Conservation (phyloP, 2,329 filamentous ascomycete genomes). For the Colletotrichum magnum region DNA sequence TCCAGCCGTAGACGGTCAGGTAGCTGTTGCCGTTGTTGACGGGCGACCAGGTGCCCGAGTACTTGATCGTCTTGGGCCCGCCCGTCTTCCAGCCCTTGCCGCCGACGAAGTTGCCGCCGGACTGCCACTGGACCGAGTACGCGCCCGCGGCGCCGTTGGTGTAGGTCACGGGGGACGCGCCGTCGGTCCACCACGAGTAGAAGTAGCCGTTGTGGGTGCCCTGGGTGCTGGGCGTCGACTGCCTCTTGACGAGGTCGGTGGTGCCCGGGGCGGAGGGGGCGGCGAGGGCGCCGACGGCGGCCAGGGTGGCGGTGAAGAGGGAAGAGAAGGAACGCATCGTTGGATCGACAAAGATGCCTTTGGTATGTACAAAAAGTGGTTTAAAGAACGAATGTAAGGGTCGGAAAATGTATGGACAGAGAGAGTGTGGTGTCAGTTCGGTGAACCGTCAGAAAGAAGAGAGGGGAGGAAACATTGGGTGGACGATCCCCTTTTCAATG, state of each 20-base stretch:
- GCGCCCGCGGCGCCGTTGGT: slow-evolving; percentile 58
- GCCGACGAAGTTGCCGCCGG: slow-evolving; percentile 66
- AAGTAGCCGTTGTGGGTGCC: slow-evolving; percentile 56
- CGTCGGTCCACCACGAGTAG: slow-evolving; percentile 61
- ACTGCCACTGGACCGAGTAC: slow-evolving; percentile 62
- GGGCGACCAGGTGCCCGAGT: slow-evolving; percentile 49
- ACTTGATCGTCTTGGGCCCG: slow-evolving; percentile 52
- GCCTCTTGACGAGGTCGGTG: slow-evolving; percentile 30
- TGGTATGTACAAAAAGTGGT: slow-evolving; percentile 22
- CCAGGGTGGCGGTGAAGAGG: slow-evolving; percentile 34
- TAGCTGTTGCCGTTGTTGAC: slow-evolving; percentile 51
- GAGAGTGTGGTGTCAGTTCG: slow-evolving; percentile 7
- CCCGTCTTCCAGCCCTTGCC: slow-evolving; percentile 73
- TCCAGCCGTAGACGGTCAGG: slow-evolving; percentile 57
- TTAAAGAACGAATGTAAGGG: slow-evolving; percentile 22
- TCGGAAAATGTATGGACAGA: slow-evolving; percentile 12
- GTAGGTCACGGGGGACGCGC: slow-evolving; percentile 56
- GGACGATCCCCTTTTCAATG: slow-evolving; percentile 24
- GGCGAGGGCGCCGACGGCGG: slow-evolving; percentile 35
- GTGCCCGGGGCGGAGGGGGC: slow-evolving; percentile 28
- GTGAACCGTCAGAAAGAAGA: slow-evolving; percentile 5
- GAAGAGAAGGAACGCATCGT: slow-evolving; percentile 36
- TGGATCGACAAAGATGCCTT: neutral
- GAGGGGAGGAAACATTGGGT: neutral
- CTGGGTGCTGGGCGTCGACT: slow-evolving; percentile 46